These are phyloP conservation scores for Podospora australis DNA, from an alignment of 495 filamentous ascomycete genomes.

Conservation along the genomic window DNA sequence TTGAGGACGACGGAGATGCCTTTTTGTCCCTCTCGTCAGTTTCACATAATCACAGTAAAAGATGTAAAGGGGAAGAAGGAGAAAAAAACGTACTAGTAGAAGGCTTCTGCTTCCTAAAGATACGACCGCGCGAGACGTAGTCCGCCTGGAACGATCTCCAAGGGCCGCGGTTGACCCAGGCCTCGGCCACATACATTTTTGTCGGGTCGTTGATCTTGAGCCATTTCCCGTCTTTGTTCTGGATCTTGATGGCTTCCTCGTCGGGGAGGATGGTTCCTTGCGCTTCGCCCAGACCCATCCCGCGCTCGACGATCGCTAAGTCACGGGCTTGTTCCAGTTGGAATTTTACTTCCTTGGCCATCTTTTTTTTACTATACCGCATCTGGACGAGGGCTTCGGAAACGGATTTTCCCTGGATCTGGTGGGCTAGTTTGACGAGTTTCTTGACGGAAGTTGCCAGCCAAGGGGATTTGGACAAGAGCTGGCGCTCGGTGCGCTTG, in stretches of 20 bases:
- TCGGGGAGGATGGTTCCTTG: slow-evolving; percentile 10
- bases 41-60: background rate
- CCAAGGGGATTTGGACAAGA: slow-evolving; percentile 53
- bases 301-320: slow-evolving; percentile 64
- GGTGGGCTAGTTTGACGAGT: slow-evolving; percentile 69
- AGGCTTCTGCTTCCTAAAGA: slow-evolving; percentile 56
- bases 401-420: slow-evolving; percentile 85
- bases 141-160: slow-evolving; percentile 45
- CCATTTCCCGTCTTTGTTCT: slow-evolving; percentile 53
- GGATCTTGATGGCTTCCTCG: slow-evolving; percentile 29
- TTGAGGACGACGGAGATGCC: slow-evolving; percentile 80
- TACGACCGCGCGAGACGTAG: slow-evolving; percentile 62
- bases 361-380: slow-evolving; percentile 92
- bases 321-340: slow-evolving; percentile 75
- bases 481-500: slow-evolving; percentile 66
- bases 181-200: slow-evolving; percentile 77
- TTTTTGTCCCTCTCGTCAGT: slow-evolving; percentile 21
- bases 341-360: slow-evolving; percentile 66
- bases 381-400: slow-evolving; percentile 93
- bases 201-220: slow-evolving; percentile 61
- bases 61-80: background rate
- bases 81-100: slow-evolving; percentile 56
- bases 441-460: slow-evolving; percentile 86
- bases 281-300: slow-evolving; percentile 71
- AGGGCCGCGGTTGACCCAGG: slow-evolving; percentile 78